Base-by-base conservation (phyloP, 495 filamentous ascomycete genomes). In the Cercophora scortea region DNA sequence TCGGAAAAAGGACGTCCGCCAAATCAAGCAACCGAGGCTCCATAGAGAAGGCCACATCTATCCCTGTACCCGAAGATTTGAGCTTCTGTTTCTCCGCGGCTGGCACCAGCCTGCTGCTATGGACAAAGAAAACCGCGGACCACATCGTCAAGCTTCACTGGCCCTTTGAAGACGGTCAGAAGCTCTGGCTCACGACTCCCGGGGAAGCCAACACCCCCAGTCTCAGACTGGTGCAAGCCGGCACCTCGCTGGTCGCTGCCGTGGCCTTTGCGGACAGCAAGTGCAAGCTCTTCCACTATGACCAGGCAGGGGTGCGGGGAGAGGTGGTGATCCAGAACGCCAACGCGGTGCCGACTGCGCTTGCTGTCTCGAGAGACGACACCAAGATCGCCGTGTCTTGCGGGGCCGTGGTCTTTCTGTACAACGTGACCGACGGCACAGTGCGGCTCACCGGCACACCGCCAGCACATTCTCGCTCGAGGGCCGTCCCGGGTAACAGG, bases 51-150 rank as follows among this genome's bases (percentile, higher is more conserved):
- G 8, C 41, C 8, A 15, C 41, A 8, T 13, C 8, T 3, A 17
- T 42, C n/a, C 11, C 43, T 6, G n/a, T 54, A 3, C 53, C 53
- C 8, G 48, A 52, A 8, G 51, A 51, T 44, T 34, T 60, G 42
- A 52, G 42, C 15, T 60, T 60, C 42, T 52, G 49, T 39, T 60
- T 60, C 33, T 52, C 57, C 7, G 18, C 42, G 10, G 44, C 33
- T 2, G 50, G 57, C 15, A 43, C 32, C 15, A 53, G 13, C 16
- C 35, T 60, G 17, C 38, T 60, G 13, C 32, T 60, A 1, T 60
- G 57, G 57, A 50, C 49, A 32, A 53, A 44, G 42, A 41, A 50
- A 25, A 52, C 38, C 36, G n/a, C 51, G 6, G 43, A 47, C 3
- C 41, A 53, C 35, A 41, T 53, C 16, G 44, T 53, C 8, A 46